Base-by-base conservation (phyloP, 2,329 filamentous ascomycete genomes). In the Catunica adiposa region DNA sequence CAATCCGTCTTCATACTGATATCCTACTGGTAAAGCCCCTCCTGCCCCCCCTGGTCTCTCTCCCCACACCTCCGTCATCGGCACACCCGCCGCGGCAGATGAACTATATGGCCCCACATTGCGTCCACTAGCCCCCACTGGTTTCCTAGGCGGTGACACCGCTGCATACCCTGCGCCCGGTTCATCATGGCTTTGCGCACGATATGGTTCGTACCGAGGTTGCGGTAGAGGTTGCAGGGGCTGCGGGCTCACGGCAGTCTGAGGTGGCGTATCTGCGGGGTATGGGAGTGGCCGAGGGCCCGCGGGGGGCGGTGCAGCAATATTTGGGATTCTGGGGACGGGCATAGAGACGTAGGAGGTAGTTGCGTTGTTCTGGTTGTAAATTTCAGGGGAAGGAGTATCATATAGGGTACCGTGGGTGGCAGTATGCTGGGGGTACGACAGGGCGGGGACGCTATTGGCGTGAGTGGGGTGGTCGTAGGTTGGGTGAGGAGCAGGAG, bases 1-100 rank as follows among this genome's bases (percentile, higher is more conserved):
- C 44, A 48, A 48, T 22, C 44, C 44, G 26, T 48, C 44, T 11
- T 48, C 44, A 48, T 55, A 56, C 42, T 44, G 55, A 46, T 59
- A 56, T 17, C 50, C 40, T 17, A 34, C 37, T 22, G 29, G 44
- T 9, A 48, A 48, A 9, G 5, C 9, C 5, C 44, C 44, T 20
- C 17, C 22, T 14, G 22, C 26, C 17, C 8, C 8, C 11, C 20
- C 22, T 22, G 7, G 44, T 20, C 44, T 48, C 17, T 48, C 22
- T 22, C 23, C 23, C n/a, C 22, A 48, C 1, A 25, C n/a, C 15
- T 48, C 44, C 8, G 22, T n/a, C n/a, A n/a, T n/a, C n/a, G n/a
- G n/a, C n/a, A n/a, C n/a, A n/a, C n/a, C 22, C 22, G 44, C 44
- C 44, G 44, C 44, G 17, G 44, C 3, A 1, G 44, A 48, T 22